Percentiles rank a stretch among this genome's conserved stretches.
Conservation (phyloP, 129 eudicot genomes). For the Scalesia atractyloides region DNA sequence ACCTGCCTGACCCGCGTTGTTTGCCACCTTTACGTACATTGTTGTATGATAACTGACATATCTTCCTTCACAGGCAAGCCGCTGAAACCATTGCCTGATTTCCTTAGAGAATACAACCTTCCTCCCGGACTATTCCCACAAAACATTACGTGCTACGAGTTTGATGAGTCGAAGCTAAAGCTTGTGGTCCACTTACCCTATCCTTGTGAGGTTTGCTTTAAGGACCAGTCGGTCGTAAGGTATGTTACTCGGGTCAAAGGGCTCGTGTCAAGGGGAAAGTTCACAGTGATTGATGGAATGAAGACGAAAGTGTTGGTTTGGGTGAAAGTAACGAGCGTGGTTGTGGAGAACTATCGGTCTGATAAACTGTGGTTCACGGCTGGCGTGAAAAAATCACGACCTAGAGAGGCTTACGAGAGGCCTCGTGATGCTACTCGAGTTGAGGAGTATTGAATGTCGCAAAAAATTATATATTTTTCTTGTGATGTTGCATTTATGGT, state of each 20-base stretch:
- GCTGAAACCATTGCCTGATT: constrained; percentile 59
- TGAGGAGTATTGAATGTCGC: constrained; percentile 54
- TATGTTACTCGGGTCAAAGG: constrained; percentile 71
- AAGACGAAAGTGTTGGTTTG: constrained; percentile 78
- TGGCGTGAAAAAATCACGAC: constrained; percentile 72
- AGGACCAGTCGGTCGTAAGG: constrained; percentile 68
- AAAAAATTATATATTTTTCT: not conserved
- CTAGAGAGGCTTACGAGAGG: constrained; percentile 64
- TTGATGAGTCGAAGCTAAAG: constrained; percentile 64
- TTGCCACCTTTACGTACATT: not conserved
- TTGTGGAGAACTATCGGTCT: constrained; percentile 61
- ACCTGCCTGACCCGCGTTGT: not conserved
- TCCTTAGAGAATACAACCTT: constrained; percentile 78
- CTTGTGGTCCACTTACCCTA: constrained; percentile 68
- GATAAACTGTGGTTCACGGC: constrained; percentile 84
- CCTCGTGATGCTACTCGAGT: constrained; percentile 61
- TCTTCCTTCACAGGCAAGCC: constrained; percentile 55
- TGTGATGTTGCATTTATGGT: constrained; percentile 17
- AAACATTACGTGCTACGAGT: constrained; percentile 75
- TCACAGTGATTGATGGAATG: constrained; percentile 71
- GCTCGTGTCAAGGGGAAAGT: constrained; percentile 70
- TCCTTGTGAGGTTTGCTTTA: constrained; percentile 72
- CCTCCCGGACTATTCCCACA: constrained; percentile 83
- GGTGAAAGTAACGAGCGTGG: constrained; percentile 70
- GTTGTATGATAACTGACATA: constrained; percentile 1